Base-by-base conservation (phyloP, 169 alveolate genomes). In the Cardiosporidium cionae region DNA sequence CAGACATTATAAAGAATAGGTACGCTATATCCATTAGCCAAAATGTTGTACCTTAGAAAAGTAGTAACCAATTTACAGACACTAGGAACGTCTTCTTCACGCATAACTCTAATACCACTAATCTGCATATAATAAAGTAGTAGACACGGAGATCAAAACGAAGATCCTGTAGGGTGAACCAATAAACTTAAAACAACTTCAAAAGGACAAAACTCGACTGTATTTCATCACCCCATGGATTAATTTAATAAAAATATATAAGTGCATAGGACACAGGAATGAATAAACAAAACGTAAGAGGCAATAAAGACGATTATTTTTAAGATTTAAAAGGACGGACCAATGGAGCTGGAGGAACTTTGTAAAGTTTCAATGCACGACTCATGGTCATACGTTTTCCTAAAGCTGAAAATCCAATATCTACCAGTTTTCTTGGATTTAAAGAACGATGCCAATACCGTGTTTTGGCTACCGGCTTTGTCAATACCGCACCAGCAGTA, bases 401-500 rank as follows among this genome's bases (percentile, higher is more conserved):
- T 27, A 93, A 79, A 0, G 90, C 76, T 7, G 91, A 81, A 70
- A 93, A 93, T 0, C 92, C 88, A 0, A 87, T 83, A 80, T 90
- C 86, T 2, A 82, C 64, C 27, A 89, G 72, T 72, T 85, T 88
- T 72, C 79, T 81, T n/a, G 88, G 86, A 34, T 88, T 88, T 70
- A 88, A 44, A 25, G 87, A 74, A 32, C 96, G 87, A 70, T 91
- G 96, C 78, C 85, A 83, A 69, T 86, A 83, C 65, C 96, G 89
- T 58, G 97, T 90, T 44, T 86, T 84, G 52, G 98, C 84, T 29
- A 97, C 87, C 1, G 99, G 99, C 32, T 86, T 90, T 7, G 99
- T 98, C 44, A 97, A 78, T 32, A 94, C 91, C 27, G 92, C 94
- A 0, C 99, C 99, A 25, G 98, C 97, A 22, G 99, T 95, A 86